Evolutionary conservation across 2,329 filamentous ascomycete species (phyloP), one percentile per base, ranked within the genome.

Genomic region (Beauveria sp.): DNA sequence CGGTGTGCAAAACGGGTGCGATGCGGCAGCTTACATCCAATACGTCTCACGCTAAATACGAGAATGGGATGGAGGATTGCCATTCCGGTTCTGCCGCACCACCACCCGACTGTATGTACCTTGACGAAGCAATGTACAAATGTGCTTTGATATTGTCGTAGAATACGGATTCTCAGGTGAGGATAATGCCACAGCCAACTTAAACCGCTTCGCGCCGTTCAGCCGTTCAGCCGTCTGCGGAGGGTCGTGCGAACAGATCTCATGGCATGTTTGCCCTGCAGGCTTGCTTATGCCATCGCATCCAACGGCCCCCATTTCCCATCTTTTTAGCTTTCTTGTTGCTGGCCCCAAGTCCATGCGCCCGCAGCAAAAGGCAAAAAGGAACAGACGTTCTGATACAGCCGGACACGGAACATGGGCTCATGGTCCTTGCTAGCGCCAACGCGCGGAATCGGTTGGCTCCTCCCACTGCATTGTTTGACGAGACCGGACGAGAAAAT

Each of bases 161-260:
- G 34, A 38, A 38, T 38, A 6, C 34, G 34, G 34, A 14, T 38
- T 38, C 34, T 38, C 34, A 38, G 34, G 34, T 38, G 34, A 38
- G 34, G 34, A 16, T n/a, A 43, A 43, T 43, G 42, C 42, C 42
- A 10, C 18, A 18, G n/a, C n/a, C 18, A 43, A 43, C n/a, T 43
- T 43, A 18, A n/a, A 40, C 18, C 30, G 30, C 50, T 22, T 12
- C 22, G 30, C 26, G 50, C 50, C 50, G 22, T 20, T 12, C 28
- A 7, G 30, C 9, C 46, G 10, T n/a, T 26, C 34, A 54, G 51
- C 51, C 34, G 34, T 26, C 20, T 54, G 51, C 22, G 51, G 51
- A 42, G 51, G 16, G 51, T 16, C 34, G 26, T 54, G 51, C 51
- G 51, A 54, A 54, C 51, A 40, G 52, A 55, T 55, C 52, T 55